Conservation (phyloP, 1,284 basidiomycete species). For the Flammula alnicola region DNA sequence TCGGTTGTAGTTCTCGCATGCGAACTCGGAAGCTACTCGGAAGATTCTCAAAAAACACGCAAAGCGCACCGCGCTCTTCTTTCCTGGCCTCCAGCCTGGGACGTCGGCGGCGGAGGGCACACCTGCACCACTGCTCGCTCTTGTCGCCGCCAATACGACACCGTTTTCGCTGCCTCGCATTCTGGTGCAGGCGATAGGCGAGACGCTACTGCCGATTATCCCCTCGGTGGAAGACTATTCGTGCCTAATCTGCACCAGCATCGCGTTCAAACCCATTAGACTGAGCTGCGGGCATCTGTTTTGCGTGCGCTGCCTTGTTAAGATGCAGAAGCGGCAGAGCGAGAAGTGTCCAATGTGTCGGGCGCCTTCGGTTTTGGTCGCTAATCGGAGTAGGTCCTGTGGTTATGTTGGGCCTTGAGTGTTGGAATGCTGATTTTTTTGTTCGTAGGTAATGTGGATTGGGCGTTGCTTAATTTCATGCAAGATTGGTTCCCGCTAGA, state of each 20-base stretch:
- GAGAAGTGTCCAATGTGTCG: conserved; percentile 89
- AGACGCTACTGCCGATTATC: conserved; percentile 83
- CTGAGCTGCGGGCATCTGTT: conserved; percentile 90
- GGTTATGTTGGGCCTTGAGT: no score
- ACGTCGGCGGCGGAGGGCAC: conserved; percentile 9
- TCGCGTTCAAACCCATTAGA: conserved; percentile 90
- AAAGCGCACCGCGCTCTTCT: conserved; percentile 79
- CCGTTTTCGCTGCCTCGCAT: conserved; percentile 71
- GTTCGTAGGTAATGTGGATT: conserved; percentile 75
- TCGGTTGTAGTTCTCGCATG: conserved; percentile 68
- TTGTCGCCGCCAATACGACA: conserved; percentile 31
- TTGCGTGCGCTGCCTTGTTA: conserved; percentile 90
- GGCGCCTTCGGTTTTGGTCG: conserved; percentile 73
- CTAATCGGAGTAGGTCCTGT: conserved; percentile 69
- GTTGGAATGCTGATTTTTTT: conserved; percentile 6
- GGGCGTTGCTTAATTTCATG: conserved; percentile 85
- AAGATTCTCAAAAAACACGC: conserved; percentile 96
- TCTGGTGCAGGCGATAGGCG: conserved; percentile 85
- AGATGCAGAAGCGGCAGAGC: conserved; percentile 89
- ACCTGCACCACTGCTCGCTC: conserved; percentile 20
- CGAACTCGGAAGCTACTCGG: conserved; percentile 87
- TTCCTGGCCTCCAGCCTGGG: conserved; percentile 34
- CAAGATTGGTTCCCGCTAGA: conserved; percentile 93
- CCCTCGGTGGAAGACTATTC: conserved; percentile 83
- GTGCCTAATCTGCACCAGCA: conserved; percentile 79